Percentiles rank a stretch among this genome's conserved stretches.
These are phyloP conservation scores for Andrographis paniculata DNA, from an alignment of 305 asterid species.

Conservation along the genomic window DNA sequence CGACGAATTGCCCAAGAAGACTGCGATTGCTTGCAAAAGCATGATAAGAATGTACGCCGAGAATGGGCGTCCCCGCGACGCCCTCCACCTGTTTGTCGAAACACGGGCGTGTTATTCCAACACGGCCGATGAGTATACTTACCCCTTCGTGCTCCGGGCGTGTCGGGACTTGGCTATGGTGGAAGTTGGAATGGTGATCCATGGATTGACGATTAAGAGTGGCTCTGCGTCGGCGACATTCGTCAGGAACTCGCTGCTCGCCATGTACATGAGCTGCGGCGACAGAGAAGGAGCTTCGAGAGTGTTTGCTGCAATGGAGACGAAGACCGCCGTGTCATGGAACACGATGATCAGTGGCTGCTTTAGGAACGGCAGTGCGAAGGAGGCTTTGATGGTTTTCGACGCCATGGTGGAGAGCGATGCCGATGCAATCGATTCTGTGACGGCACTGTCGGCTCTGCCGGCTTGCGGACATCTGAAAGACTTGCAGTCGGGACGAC, in stretches of 20 bases:
- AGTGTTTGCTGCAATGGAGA: constrained; percentile 54
- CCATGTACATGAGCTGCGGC: constrained; percentile 86
- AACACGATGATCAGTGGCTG: constrained; percentile 88
- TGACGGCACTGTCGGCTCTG: constrained; percentile 64
- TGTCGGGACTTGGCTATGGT: constrained; percentile 50
- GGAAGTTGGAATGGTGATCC: constrained; percentile 50
- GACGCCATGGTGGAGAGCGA: constrained; percentile 40
- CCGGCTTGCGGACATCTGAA: constrained; percentile 69
- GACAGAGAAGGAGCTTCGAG: constrained; percentile 43
- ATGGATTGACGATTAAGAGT: constrained; percentile 50
- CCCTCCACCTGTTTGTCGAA: constrained; percentile 54
- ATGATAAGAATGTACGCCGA: constrained; percentile 58
- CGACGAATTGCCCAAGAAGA: constrained; percentile 53
- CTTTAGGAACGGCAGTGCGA: constrained; percentile 39
- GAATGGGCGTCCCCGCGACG: constrained; percentile 39
- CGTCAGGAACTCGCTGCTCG: constrained; percentile 72
- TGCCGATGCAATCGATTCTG: constrained; percentile 58
- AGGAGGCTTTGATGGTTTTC: constrained; percentile 51
- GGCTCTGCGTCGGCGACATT: constrained; percentile 42
- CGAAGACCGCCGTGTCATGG: constrained; percentile 59
- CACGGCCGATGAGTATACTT: constrained; percentile 45
- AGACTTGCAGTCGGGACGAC: constrained; percentile 46
- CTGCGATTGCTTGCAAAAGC: constrained; percentile 47
- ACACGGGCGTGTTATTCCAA: constrained; percentile 38
- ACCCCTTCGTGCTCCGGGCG: constrained; percentile 68